Evolutionary conservation across 2,329 filamentous ascomycete species (phyloP).

Genomic region (Colletotrichum coccodes): DNA sequence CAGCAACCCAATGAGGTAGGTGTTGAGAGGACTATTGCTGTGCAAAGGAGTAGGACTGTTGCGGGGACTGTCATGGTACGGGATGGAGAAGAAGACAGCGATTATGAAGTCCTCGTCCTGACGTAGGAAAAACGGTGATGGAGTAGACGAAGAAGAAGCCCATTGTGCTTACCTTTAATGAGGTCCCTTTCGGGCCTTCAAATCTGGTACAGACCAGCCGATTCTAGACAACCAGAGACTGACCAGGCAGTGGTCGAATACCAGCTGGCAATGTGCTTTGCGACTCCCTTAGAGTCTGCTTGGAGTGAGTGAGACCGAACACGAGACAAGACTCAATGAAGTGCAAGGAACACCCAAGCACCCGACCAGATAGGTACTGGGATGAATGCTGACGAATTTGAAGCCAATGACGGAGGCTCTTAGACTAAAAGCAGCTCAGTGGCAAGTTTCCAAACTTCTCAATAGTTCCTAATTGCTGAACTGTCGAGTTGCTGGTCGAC

Average conservation of each 20-base stretch:
- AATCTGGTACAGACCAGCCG: neutral
- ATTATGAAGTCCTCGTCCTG: neutral
- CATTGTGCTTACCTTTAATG: neutral
- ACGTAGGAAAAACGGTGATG: neutral
- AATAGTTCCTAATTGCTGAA: neutral
- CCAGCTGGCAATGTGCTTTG: neutral
- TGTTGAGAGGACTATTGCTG: neutral
- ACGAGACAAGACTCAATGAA: neutral
- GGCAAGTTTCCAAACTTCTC: neutral
- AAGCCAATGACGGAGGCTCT: neutral
- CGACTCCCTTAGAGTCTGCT: neutral
- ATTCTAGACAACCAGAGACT: neutral
- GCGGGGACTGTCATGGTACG: neutral
- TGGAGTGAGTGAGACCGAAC: neutral
- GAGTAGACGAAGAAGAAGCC: neutral
- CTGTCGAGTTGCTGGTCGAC: neutral
- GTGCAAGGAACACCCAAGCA: conserved; percentile 27
- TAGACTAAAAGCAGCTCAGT: neutral
- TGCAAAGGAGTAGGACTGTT: neutral
- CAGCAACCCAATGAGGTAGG: neutral
- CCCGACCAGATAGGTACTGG: neutral
- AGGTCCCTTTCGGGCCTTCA: neutral
- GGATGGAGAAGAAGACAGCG: neutral
- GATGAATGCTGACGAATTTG: conserved; percentile 22
- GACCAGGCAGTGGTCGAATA: neutral